Evolutionary conservation across 2,329 filamentous ascomycete species (phyloP).

Genomic region (Hirsutella thompsonii): DNA sequence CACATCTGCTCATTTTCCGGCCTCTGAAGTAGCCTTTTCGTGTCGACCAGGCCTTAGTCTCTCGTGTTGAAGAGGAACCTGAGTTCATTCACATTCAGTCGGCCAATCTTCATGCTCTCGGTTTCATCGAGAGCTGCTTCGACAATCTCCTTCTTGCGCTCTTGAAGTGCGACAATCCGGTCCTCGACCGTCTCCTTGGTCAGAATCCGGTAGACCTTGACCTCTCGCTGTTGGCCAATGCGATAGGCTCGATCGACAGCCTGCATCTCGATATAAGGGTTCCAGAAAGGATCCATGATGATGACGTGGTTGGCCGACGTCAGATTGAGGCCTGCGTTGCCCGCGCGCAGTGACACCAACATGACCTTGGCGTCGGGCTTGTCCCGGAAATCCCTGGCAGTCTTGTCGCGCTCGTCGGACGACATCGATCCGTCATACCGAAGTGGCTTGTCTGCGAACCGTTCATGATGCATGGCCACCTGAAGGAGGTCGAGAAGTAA

Average conservation of each 20-base stretch:
- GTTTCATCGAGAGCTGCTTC: constrained; percentile 69
- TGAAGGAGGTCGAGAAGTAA: constrained; percentile 62
- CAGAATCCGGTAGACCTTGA: constrained; percentile 70
- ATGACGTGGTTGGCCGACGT: constrained; percentile 75
- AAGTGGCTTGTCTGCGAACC: constrained; percentile 45
- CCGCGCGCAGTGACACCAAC: constrained; percentile 71
- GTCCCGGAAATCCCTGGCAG: constrained; percentile 52
- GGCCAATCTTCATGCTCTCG: constrained; percentile 50
- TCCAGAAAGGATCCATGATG: constrained; percentile 90
- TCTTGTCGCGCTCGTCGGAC: constrained; percentile 51
- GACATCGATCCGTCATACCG: constrained; percentile 77
- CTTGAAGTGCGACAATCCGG: constrained; percentile 66
- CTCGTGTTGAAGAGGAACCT: constrained; percentile 49
- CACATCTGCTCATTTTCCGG: too few species aligned
- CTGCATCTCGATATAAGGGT: constrained; percentile 85
- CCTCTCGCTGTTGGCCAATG: constrained; percentile 64
- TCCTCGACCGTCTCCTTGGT: constrained; percentile 75
- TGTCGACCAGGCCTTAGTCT: background rate
- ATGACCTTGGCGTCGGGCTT: constrained; percentile 58
- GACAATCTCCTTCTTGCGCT: constrained; percentile 65
- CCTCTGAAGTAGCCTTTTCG: background rate
- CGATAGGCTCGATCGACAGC: constrained; percentile 83
- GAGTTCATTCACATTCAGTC: constrained; percentile 54
- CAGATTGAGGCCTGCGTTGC: constrained; percentile 75
- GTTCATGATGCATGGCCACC: constrained; percentile 53